Percentiles rank a stretch among this genome's conserved stretches.
Evolutionary conservation across 2,329 filamentous ascomycete genomes (phyloP).

Genomic region (Fusarium sp.): DNA sequence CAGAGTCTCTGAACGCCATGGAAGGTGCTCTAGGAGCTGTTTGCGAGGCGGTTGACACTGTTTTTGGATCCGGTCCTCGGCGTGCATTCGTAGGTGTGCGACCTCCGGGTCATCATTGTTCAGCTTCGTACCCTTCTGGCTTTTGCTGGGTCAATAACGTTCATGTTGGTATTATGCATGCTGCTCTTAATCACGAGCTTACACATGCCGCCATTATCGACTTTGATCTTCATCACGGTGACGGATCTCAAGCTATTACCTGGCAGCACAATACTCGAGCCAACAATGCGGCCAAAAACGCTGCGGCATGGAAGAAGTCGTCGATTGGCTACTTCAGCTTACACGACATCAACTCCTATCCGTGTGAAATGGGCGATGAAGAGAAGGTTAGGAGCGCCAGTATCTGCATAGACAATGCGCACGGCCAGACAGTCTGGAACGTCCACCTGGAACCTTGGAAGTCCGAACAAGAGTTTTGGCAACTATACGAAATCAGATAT

Average conservation of each 20-base stretch:
- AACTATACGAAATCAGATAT: constrained; percentile 85
- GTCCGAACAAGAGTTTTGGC: constrained; percentile 87
- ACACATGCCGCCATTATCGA: constrained; percentile 96
- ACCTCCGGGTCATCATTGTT: constrained; percentile 96
- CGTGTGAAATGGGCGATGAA: constrained; percentile 92
- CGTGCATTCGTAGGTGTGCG: constrained; percentile 93
- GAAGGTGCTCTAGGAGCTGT: constrained; percentile 93
- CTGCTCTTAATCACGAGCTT: constrained; percentile 82
- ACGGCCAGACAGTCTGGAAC: constrained; percentile 96
- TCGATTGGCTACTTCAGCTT: constrained; percentile 96
- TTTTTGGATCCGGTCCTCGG: constrained; percentile 76
- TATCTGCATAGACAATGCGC: constrained; percentile 92
- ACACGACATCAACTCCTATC: constrained; percentile 98
- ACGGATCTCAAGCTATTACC: constrained; percentile 94
- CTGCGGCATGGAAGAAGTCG: constrained; percentile 81
- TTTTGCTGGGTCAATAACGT: constrained; percentile 99
- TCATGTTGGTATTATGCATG: constrained; percentile 95
- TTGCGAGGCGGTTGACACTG: constrained; percentile 89
- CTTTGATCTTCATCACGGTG: constrained; percentile 91
- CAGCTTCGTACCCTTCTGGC: constrained; percentile 86
- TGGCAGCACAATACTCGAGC: constrained; percentile 89
- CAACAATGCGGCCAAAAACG: constrained; percentile 73
- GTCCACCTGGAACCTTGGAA: constrained; percentile 93
- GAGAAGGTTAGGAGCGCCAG: constrained; percentile 96
- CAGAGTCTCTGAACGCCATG: constrained; percentile 87